phyloP scores from a whole-genome alignment of 495 filamentous ascomycete species.

The Penicilliopsis zonata region DNA sequence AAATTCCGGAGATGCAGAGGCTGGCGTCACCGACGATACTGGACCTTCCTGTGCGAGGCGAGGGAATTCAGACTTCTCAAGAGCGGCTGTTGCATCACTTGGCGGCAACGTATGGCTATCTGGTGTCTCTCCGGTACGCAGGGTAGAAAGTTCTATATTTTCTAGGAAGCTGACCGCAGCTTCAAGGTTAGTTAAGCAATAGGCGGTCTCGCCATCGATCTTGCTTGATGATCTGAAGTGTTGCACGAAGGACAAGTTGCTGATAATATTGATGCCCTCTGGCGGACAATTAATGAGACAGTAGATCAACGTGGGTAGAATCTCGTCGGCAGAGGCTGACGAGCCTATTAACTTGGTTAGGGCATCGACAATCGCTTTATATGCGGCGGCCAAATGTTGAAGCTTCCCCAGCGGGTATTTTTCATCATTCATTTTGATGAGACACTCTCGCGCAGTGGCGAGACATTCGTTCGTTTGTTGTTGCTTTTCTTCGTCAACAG shows the following conservation, averaged over 20 bases:
- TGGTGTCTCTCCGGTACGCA: slow-evolving; percentile 68
- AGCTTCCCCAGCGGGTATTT: slow-evolving; percentile 87
- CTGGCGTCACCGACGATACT: slow-evolving; percentile 21
- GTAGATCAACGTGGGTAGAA: slow-evolving; percentile 93
- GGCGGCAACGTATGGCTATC: slow-evolving; percentile 49
- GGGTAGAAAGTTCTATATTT: slow-evolving; percentile 85
- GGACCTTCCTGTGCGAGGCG: slow-evolving; percentile 15
- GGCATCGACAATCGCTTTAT: slow-evolving; percentile 90
- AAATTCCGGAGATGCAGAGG: slow-evolving; percentile 23
- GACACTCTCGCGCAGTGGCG: slow-evolving; percentile 56
- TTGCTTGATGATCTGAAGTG: slow-evolving; percentile 79
- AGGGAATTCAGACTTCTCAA: slow-evolving; percentile 21
- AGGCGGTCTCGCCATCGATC: slow-evolving; percentile 86
- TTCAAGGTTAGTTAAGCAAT: slow-evolving; percentile 93
- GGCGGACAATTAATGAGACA: slow-evolving; percentile 83
- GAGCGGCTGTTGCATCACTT: slow-evolving; percentile 37
- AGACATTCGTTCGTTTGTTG: slow-evolving; percentile 63
- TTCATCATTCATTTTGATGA: slow-evolving; percentile 76
- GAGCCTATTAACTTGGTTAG: slow-evolving; percentile 63
- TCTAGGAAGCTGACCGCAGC: slow-evolving; percentile 94
- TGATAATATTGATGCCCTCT: slow-evolving; percentile 78
- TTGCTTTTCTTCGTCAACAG: slow-evolving; percentile 46
- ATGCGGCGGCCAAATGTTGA: slow-evolving; percentile 71
- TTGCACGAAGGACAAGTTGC: slow-evolving; percentile 88
- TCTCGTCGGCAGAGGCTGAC: slow-evolving; percentile 91